phyloP scores from a whole-genome alignment of 176 grass and related monocot genomes.

The Carex scoparia region DNA sequence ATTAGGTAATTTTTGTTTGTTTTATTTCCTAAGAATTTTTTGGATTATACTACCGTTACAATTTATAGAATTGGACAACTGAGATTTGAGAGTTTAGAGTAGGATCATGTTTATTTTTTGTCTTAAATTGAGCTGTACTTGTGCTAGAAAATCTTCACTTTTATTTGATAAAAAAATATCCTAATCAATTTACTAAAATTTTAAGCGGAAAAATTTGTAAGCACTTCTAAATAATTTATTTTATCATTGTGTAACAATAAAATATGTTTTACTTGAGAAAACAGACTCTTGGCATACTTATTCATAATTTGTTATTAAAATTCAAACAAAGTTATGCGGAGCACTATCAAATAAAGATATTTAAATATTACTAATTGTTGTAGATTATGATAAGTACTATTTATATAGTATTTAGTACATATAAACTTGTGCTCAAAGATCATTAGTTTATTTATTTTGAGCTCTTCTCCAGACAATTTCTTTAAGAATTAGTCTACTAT shows the following conservation, averaged over 20 bases:
- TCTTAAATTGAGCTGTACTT: neutral
- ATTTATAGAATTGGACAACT: neutral
- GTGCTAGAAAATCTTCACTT: neutral
- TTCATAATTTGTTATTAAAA: neutral
- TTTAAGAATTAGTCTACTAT: neutral
- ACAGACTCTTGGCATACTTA: neutral
- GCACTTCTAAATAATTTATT: neutral
- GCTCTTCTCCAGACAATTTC: neutral
- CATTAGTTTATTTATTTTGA: neutral
- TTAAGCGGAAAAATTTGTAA: neutral
- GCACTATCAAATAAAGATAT: neutral
- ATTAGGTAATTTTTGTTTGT: neutral
- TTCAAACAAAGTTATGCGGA: neutral
- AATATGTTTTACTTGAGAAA: neutral
- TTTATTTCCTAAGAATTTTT: neutral
- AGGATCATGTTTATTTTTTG: neutral
- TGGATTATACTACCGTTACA: neutral
- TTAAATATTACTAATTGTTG: neutral
- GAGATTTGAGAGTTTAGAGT: neutral
- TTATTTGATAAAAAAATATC: neutral
- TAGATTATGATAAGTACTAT: neutral
- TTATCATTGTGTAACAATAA: neutral
- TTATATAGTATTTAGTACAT: neutral
- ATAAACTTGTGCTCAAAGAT: neutral
- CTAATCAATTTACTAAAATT: neutral